These are phyloP conservation scores for Penicillium sp. DNA, from an alignment of 2,329 filamentous ascomycete species.

Conservation along the genomic window DNA sequence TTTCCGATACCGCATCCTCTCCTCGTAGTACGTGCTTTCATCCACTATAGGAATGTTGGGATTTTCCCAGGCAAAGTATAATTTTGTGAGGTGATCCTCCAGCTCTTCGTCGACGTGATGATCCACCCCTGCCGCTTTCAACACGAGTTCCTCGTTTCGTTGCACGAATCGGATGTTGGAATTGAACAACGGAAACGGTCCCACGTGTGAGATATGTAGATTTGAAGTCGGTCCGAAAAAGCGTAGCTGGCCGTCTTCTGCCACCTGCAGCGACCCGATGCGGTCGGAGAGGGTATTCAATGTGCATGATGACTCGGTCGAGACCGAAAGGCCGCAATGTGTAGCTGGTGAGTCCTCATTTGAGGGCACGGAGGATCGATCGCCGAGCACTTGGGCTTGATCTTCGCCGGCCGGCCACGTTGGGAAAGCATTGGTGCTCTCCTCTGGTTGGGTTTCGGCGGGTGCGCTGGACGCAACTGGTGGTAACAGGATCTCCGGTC, in stretches of 20 bases:
- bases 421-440: not conserved
- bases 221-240: slow-evolving; percentile 32
- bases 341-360: not conserved
- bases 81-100: slow-evolving; percentile 28
- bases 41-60: slow-evolving; percentile 30
- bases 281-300: slow-evolving; percentile 10
- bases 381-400: not conserved
- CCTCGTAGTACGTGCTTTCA: slow-evolving; percentile 23
- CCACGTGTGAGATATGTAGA: slow-evolving; percentile 29
- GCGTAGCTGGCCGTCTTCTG: slow-evolving; percentile 28
- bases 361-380: not conserved
- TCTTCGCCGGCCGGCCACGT: slow-evolving; percentile 1
- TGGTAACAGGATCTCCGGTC: not conserved
- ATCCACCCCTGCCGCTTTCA: slow-evolving; percentile 1
- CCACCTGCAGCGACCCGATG: slow-evolving; percentile 29
- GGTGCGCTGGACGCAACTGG: not conserved
- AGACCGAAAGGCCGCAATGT: not conserved
- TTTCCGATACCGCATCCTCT: slow-evolving; percentile 20
- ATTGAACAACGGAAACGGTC: slow-evolving; percentile 24
- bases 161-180: slow-evolving; percentile 23
- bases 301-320: not conserved
- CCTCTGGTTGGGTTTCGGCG: not conserved
- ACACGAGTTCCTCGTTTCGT: slow-evolving; percentile 17
- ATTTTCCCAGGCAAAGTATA: slow-evolving; percentile 33
- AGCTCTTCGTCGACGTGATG: slow-evolving; percentile 23